A percentile compares a stretch with the other conserved stretches of the same genome.
phyloP scores from a whole-genome alignment of 441 rosid species.

The Biscutella auriculata region DNA sequence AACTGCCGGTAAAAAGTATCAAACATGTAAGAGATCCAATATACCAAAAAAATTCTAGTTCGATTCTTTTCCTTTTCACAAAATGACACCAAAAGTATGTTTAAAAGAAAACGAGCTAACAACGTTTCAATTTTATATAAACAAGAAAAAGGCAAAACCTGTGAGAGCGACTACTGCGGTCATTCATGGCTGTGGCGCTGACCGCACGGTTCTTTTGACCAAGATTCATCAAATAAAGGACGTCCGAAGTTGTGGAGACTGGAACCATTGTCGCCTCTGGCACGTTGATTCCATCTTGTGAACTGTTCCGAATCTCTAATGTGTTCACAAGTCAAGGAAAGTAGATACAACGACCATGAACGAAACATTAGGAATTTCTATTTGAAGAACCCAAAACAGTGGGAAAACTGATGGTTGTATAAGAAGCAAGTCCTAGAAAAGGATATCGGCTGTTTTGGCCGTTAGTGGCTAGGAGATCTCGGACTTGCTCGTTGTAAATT shows the following conservation, averaged over 20 bases:
- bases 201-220: slow-evolving; percentile 66
- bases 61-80: no score
- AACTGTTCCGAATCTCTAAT: slow-evolving; percentile 59
- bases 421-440: slow-evolving; percentile 11
- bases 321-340: slow-evolving; percentile 35
- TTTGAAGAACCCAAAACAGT: not conserved
- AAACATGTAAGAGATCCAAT: slow-evolving; percentile 8
- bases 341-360: not conserved
- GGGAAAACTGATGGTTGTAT: not conserved
- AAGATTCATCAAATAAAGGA: slow-evolving; percentile 52
- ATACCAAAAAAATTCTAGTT: no score
- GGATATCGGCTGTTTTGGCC: slow-evolving; percentile 44
- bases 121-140: not conserved
- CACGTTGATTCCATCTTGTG: slow-evolving; percentile 58
- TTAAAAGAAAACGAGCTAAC: not conserved
- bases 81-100: no score
- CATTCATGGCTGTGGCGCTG: slow-evolving; percentile 61
- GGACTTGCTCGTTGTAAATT: slow-evolving; percentile 64
- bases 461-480: slow-evolving; percentile 52
- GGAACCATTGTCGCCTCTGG: slow-evolving; percentile 62
- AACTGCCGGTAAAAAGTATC: slow-evolving; percentile 27
- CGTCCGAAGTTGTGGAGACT: slow-evolving; percentile 56
- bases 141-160: slow-evolving; percentile 25
- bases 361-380: not conserved
- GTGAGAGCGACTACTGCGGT: slow-evolving; percentile 76